phyloP scores from a whole-genome alignment of 257 asterid genomes.

The Haberlea rhodopensis region DNA sequence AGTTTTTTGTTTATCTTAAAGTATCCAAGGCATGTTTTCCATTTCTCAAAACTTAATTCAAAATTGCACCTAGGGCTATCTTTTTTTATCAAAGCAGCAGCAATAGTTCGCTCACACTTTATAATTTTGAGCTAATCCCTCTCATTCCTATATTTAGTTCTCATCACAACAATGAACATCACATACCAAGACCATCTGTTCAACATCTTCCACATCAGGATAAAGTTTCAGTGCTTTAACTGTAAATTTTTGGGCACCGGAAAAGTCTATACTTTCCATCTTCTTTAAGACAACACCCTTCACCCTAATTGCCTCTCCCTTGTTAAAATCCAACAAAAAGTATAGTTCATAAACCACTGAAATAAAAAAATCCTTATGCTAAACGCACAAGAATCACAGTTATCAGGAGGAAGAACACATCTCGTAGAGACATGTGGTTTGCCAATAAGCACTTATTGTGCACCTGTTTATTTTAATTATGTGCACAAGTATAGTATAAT shows the following conservation, averaged over 20 bases:
- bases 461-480: too few species aligned
- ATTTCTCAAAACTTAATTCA: too few species aligned
- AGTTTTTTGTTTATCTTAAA: too few species aligned
- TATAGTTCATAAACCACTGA: too few species aligned
- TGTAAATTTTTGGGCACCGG: conserved; percentile 40
- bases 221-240: conserved; percentile 44
- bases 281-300: conserved; percentile 41
- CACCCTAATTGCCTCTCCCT: conserved; percentile 43
- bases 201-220: conserved; percentile 39
- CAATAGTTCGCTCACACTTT: conserved; percentile 42
- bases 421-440: too few species aligned
- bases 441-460: too few species aligned
- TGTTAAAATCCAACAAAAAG: conserved; percentile 43
- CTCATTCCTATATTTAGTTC: conserved; percentile 30
- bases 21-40: too few species aligned
- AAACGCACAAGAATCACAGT: too few species aligned
- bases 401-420: too few species aligned
- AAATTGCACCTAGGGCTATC: too few species aligned
- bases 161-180: conserved; percentile 52
- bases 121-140: conserved; percentile 57
- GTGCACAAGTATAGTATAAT: too few species aligned
- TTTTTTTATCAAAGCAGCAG: conserved; percentile 37
- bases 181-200: conserved; percentile 48
- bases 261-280: conserved; percentile 49
- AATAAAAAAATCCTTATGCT: too few species aligned